Evolutionary conservation across 2,329 filamentous ascomycete genomes (phyloP).

Genomic region (Arthrobotrys megalospora): DNA sequence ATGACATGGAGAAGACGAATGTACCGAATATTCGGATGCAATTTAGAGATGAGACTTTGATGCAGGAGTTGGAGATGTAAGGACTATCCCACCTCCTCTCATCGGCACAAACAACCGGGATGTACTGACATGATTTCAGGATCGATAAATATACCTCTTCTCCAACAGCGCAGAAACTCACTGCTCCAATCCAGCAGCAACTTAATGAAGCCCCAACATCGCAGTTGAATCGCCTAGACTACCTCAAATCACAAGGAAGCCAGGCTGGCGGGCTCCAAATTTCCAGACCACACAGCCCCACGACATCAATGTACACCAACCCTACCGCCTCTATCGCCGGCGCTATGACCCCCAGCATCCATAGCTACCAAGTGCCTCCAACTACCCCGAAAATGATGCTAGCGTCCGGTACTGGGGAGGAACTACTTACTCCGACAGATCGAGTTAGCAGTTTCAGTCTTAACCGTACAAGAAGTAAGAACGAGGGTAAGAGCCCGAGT

Average conservation of each 20-base stretch:
- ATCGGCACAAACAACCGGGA: not conserved
- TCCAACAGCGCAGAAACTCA: constrained; percentile 49
- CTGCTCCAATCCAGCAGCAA: constrained; percentile 37
- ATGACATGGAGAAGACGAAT: constrained; percentile 95
- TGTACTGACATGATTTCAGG: constrained; percentile 27
- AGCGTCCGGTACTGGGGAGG: constrained; percentile 14
- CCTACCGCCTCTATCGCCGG: constrained; percentile 56
- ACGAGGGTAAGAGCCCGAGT: constrained; percentile 35
- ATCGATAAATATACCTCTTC: constrained; percentile 56
- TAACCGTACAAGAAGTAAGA: constrained; percentile 44
- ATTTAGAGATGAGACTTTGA: constrained; percentile 87
- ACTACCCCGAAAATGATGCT: constrained; percentile 51
- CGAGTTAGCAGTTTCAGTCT: constrained; percentile 39
- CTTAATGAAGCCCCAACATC: constrained; percentile 22
- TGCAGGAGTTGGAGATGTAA: constrained; percentile 88
- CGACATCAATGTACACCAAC: constrained; percentile 64
- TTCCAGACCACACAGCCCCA: constrained; percentile 63
- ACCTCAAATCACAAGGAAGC: constrained; percentile 33
- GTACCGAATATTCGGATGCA: constrained; percentile 93
- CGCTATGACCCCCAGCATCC: constrained; percentile 53
- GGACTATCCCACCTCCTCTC: constrained; percentile 65
- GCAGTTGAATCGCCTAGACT: constrained; percentile 33
- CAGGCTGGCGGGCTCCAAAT: constrained; percentile 24
- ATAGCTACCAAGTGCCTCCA: constrained; percentile 53
- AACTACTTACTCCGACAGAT: constrained; percentile 25